Conservation (phyloP, 1,139 yeast genomes). For the Debaryomyces nepalensis region DNA sequence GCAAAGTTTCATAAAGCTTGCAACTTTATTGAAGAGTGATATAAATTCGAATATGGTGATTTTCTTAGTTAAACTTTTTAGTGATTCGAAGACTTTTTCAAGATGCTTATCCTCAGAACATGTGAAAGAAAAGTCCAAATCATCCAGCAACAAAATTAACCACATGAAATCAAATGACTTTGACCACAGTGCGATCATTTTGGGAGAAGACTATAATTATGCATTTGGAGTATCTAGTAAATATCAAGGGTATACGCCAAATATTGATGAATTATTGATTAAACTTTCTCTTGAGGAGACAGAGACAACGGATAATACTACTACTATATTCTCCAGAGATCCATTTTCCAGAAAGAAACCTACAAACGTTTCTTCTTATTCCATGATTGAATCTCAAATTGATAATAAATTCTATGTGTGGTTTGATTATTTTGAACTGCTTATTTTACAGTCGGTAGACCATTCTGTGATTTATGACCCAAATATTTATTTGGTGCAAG, state of each 20-base stretch:
- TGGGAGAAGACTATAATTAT: conserved; percentile 42
- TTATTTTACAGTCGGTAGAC: conserved; percentile 30
- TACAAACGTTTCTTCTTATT: background rate
- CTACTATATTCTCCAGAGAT: conserved; percentile 19
- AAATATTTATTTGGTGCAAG: conserved; percentile 30
- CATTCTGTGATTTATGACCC: conserved; percentile 44
- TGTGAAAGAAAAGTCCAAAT: conserved; percentile 29
- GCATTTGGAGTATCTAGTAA: conserved; percentile 49
- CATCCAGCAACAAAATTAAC: conserved; percentile 24
- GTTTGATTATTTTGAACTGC: conserved; percentile 39
- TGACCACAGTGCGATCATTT: conserved; percentile 26
- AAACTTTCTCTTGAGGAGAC: conserved; percentile 17
- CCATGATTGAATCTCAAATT: conserved; percentile 9
- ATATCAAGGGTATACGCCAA: conserved; percentile 24
- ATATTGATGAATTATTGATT: conserved; percentile 33
- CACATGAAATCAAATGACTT: conserved; percentile 28
- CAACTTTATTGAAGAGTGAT: conserved; percentile 38
- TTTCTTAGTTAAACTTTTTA: conserved; percentile 43
- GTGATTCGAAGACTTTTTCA: conserved; percentile 43
- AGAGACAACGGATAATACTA: conserved; percentile 12
- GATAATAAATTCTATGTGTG: conserved; percentile 25
- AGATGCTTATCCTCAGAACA: conserved; percentile 24
- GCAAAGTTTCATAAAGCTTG: conserved; percentile 38
- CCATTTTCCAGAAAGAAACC: conserved; percentile 19
- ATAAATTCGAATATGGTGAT: conserved; percentile 48